Conservation (phyloP, 257 asterid species). For the Misopates orontium region DNA sequence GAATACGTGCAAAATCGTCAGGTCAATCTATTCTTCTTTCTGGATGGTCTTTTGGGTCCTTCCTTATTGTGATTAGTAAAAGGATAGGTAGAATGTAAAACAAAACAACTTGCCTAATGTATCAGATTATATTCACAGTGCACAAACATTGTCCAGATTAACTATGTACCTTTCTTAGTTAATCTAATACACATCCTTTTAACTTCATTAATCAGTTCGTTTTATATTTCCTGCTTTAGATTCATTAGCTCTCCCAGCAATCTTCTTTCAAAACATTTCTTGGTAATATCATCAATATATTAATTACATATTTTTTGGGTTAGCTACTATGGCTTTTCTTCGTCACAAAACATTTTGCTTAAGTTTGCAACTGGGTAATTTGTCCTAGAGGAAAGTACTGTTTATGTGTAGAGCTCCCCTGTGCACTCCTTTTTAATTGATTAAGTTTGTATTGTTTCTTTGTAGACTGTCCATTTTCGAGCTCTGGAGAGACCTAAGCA, state of each 20-base stretch:
- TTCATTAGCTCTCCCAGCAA: neutral
- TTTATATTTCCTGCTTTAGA: neutral
- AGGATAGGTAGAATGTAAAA: no score
- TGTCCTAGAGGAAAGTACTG: neutral
- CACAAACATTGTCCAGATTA: slow-evolving; percentile 12
- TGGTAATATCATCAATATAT: neutral
- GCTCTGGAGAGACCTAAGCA: slow-evolving; percentile 89
- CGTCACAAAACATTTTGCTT: slow-evolving; percentile 11
- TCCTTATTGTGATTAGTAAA: slow-evolving; percentile 7
- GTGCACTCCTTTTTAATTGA: neutral
- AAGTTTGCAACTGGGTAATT: slow-evolving; percentile 1
- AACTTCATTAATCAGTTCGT: slow-evolving; percentile 7
- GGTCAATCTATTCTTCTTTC: slow-evolving; percentile 43
- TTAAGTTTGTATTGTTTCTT: slow-evolving; percentile 15
- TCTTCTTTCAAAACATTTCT: slow-evolving; percentile 5
- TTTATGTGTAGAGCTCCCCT: slow-evolving; percentile 2
- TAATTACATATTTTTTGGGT: neutral
- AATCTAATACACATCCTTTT: neutral
- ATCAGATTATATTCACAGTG: neutral
- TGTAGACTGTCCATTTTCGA: slow-evolving; percentile 91
- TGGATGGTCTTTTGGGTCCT: slow-evolving; percentile 6
- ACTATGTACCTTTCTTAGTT: slow-evolving; percentile 7
- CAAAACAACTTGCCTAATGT: neutral
- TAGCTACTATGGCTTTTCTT: neutral
- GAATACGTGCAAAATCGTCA: slow-evolving; percentile 95